Conservation (phyloP, 2,329 filamentous ascomycete genomes). For the Fusarium sacchari region DNA sequence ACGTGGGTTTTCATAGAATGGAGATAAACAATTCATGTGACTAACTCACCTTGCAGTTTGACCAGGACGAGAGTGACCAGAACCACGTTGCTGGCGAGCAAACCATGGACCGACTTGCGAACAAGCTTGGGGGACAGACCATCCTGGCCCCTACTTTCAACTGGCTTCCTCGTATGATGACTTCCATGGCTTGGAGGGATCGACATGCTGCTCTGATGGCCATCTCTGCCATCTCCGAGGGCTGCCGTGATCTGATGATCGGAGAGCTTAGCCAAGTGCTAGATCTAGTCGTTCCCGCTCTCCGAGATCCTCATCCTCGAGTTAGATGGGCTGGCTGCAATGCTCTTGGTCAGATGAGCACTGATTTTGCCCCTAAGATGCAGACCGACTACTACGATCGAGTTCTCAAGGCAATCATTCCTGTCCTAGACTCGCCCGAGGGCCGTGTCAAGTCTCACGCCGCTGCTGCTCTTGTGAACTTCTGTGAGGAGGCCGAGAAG, state of each 20-base stretch:
- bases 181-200: slow-evolving; percentile 92
- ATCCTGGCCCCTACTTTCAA: slow-evolving; percentile 93
- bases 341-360: slow-evolving; percentile 99
- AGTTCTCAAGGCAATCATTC: slow-evolving; percentile 90
- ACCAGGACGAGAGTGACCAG: slow-evolving; percentile 93
- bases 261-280: slow-evolving; percentile 93
- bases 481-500: slow-evolving; percentile 98
- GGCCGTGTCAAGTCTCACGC: slow-evolving; percentile 96
- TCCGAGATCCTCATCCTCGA: slow-evolving; percentile 89
- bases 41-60: slow-evolving; percentile 65
- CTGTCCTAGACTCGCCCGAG: slow-evolving; percentile 88
- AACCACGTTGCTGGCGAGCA: slow-evolving; percentile 99
- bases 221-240: slow-evolving; percentile 97
- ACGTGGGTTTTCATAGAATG: slow-evolving; percentile 66
- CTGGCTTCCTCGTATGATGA: slow-evolving; percentile 98
- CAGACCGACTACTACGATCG: slow-evolving; percentile 92
- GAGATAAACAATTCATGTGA: not conserved
- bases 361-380: slow-evolving; percentile 98
- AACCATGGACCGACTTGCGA: slow-evolving; percentile 96
- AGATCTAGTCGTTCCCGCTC: slow-evolving; percentile 90
- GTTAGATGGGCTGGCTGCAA: slow-evolving; percentile 98
- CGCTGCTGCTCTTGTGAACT: slow-evolving; percentile 97
- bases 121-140: slow-evolving; percentile 95
- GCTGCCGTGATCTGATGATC: slow-evolving; percentile 94
- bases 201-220: slow-evolving; percentile 98